phyloP scores from a whole-genome alignment of 2,329 filamentous ascomycete species.

The Cytospora schulzeri region DNA sequence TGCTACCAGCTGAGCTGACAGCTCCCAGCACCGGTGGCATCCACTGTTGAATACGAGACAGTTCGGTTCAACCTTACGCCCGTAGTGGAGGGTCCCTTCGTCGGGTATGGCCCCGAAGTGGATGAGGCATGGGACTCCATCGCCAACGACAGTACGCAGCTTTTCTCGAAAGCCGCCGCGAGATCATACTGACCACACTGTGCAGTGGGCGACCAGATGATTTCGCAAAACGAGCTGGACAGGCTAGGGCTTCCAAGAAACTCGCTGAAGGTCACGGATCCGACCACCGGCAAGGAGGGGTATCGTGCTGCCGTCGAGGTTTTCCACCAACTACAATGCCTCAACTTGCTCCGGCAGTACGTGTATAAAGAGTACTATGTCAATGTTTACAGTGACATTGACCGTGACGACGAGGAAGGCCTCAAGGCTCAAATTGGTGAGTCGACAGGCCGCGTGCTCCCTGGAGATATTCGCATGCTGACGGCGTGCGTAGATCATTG shows the following conservation, averaged over 20 bases:
- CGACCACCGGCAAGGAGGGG: conserved; percentile 57
- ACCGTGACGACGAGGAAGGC: conserved; percentile 39
- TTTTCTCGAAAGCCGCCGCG: conserved; percentile 22
- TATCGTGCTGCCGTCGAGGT: conserved; percentile 63
- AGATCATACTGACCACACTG: conserved; percentile 2
- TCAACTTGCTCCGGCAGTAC: conserved; percentile 51
- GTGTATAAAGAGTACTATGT: conserved; percentile 53
- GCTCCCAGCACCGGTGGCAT: conserved; percentile 48
- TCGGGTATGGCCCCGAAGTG: conserved; percentile 58
- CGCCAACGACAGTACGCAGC: conserved; percentile 44
- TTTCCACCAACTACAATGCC: conserved; percentile 58
- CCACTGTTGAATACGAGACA: conserved; percentile 51
- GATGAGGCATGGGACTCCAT: conserved; percentile 60
- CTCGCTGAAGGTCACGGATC: conserved; percentile 58
- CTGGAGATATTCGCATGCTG: neutral
- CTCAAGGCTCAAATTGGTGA: conserved; percentile 47
- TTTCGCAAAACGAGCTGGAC: conserved; percentile 55
- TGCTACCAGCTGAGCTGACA: conserved; percentile 22
- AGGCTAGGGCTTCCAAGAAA: conserved; percentile 55
- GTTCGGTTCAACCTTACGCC: conserved; percentile 52
- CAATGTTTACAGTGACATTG: conserved; percentile 30
- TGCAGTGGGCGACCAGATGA: conserved; percentile 62
- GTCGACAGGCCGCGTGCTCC: conserved; percentile 22
- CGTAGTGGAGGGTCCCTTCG: conserved; percentile 51
- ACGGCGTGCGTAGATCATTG: conserved; percentile 47